Evolutionary conservation across 1,139 yeast species (phyloP), one percentile per base, ranked within the genome.

Genomic region (Taiozyma sp.): DNA sequence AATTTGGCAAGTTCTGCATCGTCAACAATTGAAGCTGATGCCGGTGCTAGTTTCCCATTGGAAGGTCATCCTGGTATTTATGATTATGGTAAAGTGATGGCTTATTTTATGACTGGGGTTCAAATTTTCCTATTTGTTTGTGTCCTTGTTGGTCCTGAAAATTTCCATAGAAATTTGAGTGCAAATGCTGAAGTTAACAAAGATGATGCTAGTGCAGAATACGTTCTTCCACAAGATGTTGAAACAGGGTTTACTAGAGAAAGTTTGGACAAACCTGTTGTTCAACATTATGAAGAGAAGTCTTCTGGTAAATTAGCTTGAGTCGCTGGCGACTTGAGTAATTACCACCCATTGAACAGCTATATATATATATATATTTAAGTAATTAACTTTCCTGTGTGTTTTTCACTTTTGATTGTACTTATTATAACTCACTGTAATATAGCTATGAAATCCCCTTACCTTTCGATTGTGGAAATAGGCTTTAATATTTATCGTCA

Each of bases 41-140:
- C 81, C 54, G 81, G 83, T 34, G 70, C 71, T 47, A 65, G 70
- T 51, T 81, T 79, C 68, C 83, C 83, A 14, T 46, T 72, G 38
- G 60, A 54, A 7, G 51, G 61, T 46, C 51, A 54, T 9, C 48
- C 44, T 2, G 67, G 66, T 19, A 51, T 39, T 2, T 66, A 65
- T 47, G 66, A 74, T 52, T 74, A 74, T 53, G 73, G 75, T 6
- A 70, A 69, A 65, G 83, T 81, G 16, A 81, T 81, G 85, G 76
- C 83, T 40, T 79, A 80, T 51, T 78, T 81, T 63, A 75, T 80
- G 66, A 84, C 82, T 24, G 76, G 82, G 54, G 84, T 81, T 16
- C 74, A 78, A 58, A 76, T 66, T n/a, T 81, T 73, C 60, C 68
- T 78, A 48, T 62, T 79, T 9, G 43, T 78, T 6, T 62, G 75